Evolutionary conservation across 2,329 filamentous ascomycete species (phyloP).

Genomic region (Calonectria pauciramosa): DNA sequence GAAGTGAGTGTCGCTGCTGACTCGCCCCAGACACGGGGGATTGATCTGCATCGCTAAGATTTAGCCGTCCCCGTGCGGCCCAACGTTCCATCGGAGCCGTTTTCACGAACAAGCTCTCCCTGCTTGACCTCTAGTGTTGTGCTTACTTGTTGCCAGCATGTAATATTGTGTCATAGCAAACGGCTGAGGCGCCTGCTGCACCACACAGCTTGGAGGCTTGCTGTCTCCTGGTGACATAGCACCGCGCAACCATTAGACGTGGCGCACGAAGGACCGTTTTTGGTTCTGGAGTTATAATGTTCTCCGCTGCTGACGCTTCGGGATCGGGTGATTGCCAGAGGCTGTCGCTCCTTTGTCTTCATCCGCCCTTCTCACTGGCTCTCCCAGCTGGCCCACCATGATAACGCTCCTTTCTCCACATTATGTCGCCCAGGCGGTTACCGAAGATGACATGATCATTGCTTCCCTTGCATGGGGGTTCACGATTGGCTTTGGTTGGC

Average conservation of each 20-base stretch:
- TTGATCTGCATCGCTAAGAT: not conserved
- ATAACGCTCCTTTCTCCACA: constrained; percentile 42
- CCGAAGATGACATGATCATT: constrained; percentile 39
- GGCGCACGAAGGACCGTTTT: not conserved
- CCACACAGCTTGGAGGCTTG: not conserved
- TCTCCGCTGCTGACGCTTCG: not conserved
- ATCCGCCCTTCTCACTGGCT: not conserved
- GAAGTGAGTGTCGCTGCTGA: not conserved
- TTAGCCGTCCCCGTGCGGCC: not conserved
- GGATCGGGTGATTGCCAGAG: not conserved
- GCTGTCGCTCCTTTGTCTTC: not conserved
- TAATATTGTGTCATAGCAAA: not conserved
- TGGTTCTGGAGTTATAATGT: not conserved
- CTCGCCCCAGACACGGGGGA: not conserved
- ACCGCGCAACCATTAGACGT: not conserved
- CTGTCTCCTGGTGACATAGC: not conserved
- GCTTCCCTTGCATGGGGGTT: constrained; percentile 55
- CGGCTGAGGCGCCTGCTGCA: not conserved
- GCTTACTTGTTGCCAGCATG: not conserved
- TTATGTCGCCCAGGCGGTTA: constrained; percentile 38
- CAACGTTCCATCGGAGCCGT: not conserved
- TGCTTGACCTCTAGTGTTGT: too few species aligned
- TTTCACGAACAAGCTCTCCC: not conserved
- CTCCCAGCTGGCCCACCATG: constrained; percentile 25
- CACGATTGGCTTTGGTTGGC: constrained; percentile 57